Conservation (phyloP, 139 green algal genomes). For the Choricystis sp. region DNA sequence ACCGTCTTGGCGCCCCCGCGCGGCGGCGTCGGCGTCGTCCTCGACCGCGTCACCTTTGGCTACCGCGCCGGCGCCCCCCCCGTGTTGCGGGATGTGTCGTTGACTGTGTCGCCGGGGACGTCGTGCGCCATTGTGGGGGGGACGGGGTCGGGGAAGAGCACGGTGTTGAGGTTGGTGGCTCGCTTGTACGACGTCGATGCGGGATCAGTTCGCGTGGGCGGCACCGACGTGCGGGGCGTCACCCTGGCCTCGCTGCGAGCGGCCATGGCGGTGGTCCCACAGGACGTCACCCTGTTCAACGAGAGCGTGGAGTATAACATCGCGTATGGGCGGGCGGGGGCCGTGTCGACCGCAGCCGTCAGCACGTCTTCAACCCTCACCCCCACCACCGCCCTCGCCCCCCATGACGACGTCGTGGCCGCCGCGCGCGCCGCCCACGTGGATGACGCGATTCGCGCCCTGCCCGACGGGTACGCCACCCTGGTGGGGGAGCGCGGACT, state of each 20-base stretch:
- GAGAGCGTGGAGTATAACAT: constrained; percentile 89
- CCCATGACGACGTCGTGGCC: constrained; percentile 26
- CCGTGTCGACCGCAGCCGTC: too few relatives aligned
- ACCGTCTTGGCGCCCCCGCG: neutral
- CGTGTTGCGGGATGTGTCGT: constrained; percentile 30
- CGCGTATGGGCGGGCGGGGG: constrained; percentile 49
- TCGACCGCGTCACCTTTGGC: constrained; percentile 46
- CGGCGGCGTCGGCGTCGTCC: neutral
- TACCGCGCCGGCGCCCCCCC: constrained; percentile 28
- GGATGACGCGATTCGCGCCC: constrained; percentile 67
- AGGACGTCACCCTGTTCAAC: constrained; percentile 95
- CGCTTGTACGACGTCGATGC: constrained; percentile 71
- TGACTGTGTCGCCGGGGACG: constrained; percentile 60
- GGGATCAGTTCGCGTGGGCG: constrained; percentile 53
- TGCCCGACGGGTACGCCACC: constrained; percentile 81
- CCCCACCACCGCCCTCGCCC: constrained; percentile 5
- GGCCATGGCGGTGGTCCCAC: constrained; percentile 32
- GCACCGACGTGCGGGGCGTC: constrained; percentile 46
- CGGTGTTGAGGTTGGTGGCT: constrained; percentile 55
- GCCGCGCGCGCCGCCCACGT: constrained; percentile 50
- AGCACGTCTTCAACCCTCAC: too few relatives aligned
- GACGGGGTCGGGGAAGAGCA: constrained; percentile 71
- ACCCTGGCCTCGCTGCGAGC: constrained; percentile 42
- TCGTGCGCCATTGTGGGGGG: constrained; percentile 78
- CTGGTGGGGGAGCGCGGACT: constrained; percentile 84